Conservation (phyloP, 1,284 basidiomycete species). For the Pterula multifida region DNA sequence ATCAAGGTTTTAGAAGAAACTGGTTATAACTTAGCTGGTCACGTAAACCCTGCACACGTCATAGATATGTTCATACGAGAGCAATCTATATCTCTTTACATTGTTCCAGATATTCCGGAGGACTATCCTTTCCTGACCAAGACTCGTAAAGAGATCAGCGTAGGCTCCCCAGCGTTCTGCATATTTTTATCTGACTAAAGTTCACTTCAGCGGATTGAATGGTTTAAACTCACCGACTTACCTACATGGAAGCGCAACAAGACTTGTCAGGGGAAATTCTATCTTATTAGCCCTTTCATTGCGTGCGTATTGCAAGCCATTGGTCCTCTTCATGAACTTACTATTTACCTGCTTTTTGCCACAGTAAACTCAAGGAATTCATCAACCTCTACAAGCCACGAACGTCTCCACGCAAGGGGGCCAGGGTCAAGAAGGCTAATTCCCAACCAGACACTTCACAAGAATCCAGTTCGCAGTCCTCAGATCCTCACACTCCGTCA, state of each 20-base stretch:
- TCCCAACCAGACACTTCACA: slow-evolving; percentile 12
- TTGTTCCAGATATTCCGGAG: slow-evolving; percentile 87
- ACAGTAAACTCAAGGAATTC: slow-evolving; percentile 51
- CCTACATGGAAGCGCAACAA: slow-evolving; percentile 89
- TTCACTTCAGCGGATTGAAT: slow-evolving; percentile 76
- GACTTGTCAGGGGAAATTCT: slow-evolving; percentile 72
- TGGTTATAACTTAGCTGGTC: slow-evolving; percentile 73
- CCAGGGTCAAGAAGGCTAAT: slow-evolving; percentile 14
- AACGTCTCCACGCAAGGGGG: slow-evolving; percentile 19
- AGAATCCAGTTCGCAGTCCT: slow-evolving; percentile 14
- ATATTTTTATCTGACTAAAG: slow-evolving; percentile 6
- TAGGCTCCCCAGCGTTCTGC: slow-evolving; percentile 29
- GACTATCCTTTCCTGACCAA: slow-evolving; percentile 85
- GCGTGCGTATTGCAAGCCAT: slow-evolving; percentile 46
- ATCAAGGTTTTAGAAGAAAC: slow-evolving; percentile 85
- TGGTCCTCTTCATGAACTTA: slow-evolving; percentile 3
- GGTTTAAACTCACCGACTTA: slow-evolving; percentile 85
- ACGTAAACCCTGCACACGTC: slow-evolving; percentile 59
- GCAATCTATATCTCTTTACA: slow-evolving; percentile 83
- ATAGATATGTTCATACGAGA: slow-evolving; percentile 87
- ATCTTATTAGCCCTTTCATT: slow-evolving; percentile 93
- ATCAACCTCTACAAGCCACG: slow-evolving; percentile 42
- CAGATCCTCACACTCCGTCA: background rate
- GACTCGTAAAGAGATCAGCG: slow-evolving; percentile 97
- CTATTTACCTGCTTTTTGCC: slow-evolving; percentile 6